Percentiles rank a stretch among this genome's conserved stretches.
phyloP scores from a whole-genome alignment of 2,329 filamentous ascomycete species.

The Neophaeococcomyces mojaviensis region DNA sequence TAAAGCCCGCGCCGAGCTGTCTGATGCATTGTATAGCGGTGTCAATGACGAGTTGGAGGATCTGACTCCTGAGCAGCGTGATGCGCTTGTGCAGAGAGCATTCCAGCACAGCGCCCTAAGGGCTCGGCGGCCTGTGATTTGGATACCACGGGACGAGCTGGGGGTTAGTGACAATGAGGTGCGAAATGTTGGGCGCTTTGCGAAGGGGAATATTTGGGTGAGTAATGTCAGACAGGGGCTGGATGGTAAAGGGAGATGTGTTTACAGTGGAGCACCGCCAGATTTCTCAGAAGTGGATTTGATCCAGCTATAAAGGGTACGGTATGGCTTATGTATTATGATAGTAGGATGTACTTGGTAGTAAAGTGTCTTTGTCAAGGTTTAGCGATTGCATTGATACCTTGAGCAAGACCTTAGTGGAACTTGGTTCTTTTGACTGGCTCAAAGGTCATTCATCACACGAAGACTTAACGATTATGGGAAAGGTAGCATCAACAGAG shows the following conservation, averaged over 20 bases:
- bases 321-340: too few species aligned
- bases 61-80: conserved; percentile 79
- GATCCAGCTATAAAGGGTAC: conserved; percentile 62
- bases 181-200: conserved; percentile 65
- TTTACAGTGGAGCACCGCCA: conserved; percentile 77
- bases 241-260: conserved; percentile 72
- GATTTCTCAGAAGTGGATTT: conserved; percentile 85
- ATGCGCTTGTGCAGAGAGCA: conserved; percentile 73
- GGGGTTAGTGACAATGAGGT: conserved; percentile 92
- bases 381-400: too few species aligned
- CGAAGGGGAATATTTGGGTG: conserved; percentile 67
- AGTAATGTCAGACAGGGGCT: conserved; percentile 87
- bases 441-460: too few species aligned
- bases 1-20: conserved; percentile 49
- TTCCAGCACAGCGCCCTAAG: conserved; percentile 87
- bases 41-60: conserved; percentile 93
- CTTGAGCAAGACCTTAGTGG: too few species aligned
- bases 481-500: too few species aligned
- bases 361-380: too few species aligned
- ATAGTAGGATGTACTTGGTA: too few species aligned
- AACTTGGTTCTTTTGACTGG: too few species aligned
- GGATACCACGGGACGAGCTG: conserved; percentile 86
- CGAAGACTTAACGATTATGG: too few species aligned
- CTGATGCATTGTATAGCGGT: conserved; percentile 75
- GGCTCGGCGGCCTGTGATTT: conserved; percentile 76